Evolutionary conservation across 2,329 filamentous ascomycete genomes (phyloP), one percentile per base, ranked within the genome.

Genomic region (Lachnellula suecica): DNA sequence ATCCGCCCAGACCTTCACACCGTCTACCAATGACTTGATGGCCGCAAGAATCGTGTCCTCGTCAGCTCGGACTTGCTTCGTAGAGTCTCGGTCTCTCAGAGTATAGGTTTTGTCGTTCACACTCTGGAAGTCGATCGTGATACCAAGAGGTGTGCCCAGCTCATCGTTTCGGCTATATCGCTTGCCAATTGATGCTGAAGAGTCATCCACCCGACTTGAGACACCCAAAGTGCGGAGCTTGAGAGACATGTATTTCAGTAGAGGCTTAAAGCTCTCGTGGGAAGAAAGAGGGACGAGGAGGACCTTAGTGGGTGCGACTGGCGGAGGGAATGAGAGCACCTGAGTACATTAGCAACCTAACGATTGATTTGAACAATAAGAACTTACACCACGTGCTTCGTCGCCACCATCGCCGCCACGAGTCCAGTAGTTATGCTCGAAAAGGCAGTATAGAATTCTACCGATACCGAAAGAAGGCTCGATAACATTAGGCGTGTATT

Each of bases 391-490:
- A 69, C 92, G 89, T 49, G 91, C 87, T 70, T 94, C 91, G 61
- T 93, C 89, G 58, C 82, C 85, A 60, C 85, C 86, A 47, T 84
- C 82, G 54, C 70, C 78, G 49, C 70, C 79, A 59, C 94, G 88
- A 49, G 86, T 90, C 93, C 94, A 99, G 82, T 92, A 99, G 70
- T 83, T 85, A 74, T 99, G 94, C 76, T 99, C 94, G 68, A 96
- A 88, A 65, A 99, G 76, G 55, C 88, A 86, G 77, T 96, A 97
- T 53, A 97, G 77, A 58, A 97, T 97, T 64, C 93, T 85, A 54
- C 93, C 94, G 66, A 97, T 96, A 78, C 93, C 93, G 66, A 97
- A 99, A 1, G 93, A 97, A 2, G 93, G 94, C 76, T 99, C 94
- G 63, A 97, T 95, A 44, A 96, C 91, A 68, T 97, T 97, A 54